Evolutionary conservation across 1,139 yeast species (phyloP).

Genomic region (Geotrichum armillariae): DNA sequence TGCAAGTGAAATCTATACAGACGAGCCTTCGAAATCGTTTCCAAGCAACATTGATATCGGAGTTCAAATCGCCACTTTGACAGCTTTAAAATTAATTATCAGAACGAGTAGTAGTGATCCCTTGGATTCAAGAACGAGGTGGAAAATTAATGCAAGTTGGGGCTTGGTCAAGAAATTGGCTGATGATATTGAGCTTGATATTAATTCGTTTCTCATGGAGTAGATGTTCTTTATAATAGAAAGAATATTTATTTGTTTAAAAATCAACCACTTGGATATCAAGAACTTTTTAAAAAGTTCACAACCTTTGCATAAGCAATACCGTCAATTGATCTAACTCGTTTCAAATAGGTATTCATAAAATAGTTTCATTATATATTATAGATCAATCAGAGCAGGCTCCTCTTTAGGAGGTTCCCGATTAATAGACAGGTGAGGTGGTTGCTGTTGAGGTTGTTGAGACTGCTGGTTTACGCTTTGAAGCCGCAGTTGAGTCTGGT

Average conservation of each 20-base stretch:
- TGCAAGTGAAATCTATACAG: slow-evolving; percentile 28
- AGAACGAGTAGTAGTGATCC: slow-evolving; percentile 55
- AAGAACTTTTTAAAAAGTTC: too few species aligned
- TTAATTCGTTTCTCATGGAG: slow-evolving; percentile 49
- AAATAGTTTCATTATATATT: slow-evolving; percentile 17
- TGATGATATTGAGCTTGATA: slow-evolving; percentile 53
- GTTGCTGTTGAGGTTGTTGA: slow-evolving; percentile 3
- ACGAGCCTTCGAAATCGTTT: slow-evolving; percentile 30
- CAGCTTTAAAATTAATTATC: slow-evolving; percentile 53
- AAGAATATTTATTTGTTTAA: too few species aligned
- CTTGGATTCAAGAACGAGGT: slow-evolving; percentile 59
- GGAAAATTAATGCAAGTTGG: slow-evolving; percentile 65
- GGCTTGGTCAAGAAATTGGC: slow-evolving; percentile 52
- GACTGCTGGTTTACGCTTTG: neutral
- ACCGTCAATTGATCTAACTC: too few species aligned
- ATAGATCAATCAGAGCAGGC: slow-evolving; percentile 35
- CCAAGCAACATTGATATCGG: slow-evolving; percentile 51
- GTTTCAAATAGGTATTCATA: neutral
- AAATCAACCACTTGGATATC: too few species aligned
- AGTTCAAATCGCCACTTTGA: slow-evolving; percentile 60
- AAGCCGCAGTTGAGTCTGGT: too few species aligned
- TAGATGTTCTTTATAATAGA: too few species aligned
- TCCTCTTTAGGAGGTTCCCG: slow-evolving; percentile 27
- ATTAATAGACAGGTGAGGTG: neutral
- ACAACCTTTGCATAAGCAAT: too few species aligned